Conservation (phyloP, 257 asterid genomes). For the Perilla frutescens region DNA sequence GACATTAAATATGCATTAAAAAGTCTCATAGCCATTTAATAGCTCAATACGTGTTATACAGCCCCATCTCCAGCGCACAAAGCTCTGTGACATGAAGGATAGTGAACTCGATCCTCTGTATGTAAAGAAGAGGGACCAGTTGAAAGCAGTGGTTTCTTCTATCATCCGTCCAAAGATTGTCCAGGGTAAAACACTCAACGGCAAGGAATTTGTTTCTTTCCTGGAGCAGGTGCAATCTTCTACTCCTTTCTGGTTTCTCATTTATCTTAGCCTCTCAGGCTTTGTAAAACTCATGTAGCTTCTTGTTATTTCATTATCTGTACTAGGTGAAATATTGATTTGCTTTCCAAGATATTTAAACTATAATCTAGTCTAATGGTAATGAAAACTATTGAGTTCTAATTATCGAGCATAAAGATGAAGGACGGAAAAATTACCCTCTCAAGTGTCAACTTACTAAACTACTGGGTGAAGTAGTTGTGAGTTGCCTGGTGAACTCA, state of each 20-base stretch:
- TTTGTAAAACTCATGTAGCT: conserved; percentile 9
- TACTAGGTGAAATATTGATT: conserved; percentile 4
- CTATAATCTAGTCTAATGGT: not conserved
- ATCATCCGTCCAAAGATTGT: conserved; percentile 93
- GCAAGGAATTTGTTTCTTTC: conserved; percentile 89
- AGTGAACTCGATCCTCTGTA: conserved; percentile 82
- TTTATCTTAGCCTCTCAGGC: conserved; percentile 5
- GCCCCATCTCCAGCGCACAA: conserved; percentile 97
- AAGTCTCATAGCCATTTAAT: conserved; percentile 27
- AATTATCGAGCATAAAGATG: conserved; percentile 2
- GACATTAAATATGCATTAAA: conserved; percentile 3
- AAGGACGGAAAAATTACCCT: not conserved
- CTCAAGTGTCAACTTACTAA: not conserved
- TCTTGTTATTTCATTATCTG: not conserved
- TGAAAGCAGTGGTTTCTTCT: conserved; percentile 81
- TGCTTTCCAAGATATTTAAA: not conserved
- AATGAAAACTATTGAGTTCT: not conserved
- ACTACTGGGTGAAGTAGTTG: conserved; percentile 17
- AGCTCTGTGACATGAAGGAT: conserved; percentile 95
- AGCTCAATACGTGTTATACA: conserved; percentile 47
- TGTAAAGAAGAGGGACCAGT: conserved; percentile 76
- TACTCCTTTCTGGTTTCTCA: conserved; percentile 25
- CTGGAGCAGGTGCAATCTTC: conserved; percentile 77
- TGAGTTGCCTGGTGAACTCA: not conserved
- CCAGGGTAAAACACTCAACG: conserved; percentile 91